A percentile compares a stretch with the other conserved stretches of the same genome.
Conservation (phyloP, 805 yeast species). For the Saccharomycopsis sp. region DNA sequence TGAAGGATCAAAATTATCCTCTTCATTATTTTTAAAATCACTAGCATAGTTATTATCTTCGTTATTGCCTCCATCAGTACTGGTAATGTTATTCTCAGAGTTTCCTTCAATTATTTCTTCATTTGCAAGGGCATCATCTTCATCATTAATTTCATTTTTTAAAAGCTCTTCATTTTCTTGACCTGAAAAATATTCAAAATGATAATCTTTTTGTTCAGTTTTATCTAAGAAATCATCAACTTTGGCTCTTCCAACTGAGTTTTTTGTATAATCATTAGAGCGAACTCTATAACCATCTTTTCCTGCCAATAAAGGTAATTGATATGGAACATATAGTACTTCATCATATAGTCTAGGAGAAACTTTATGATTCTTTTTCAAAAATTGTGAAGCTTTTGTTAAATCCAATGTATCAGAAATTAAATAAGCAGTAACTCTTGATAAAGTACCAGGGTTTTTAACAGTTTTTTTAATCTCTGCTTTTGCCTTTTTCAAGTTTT, state of each 20-base stretch:
- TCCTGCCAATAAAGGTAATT: constrained; percentile 81
- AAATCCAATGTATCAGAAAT: constrained; percentile 77
- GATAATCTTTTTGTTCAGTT: constrained; percentile 82
- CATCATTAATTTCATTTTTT: too few relatives aligned
- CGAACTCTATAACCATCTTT: constrained; percentile 65
- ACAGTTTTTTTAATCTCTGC: constrained; percentile 49
- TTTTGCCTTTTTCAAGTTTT: constrained; percentile 20
- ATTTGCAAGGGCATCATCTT: too few relatives aligned
- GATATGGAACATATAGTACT: constrained; percentile 83
- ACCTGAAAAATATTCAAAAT: constrained; percentile 84
- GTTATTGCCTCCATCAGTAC: constrained; percentile 11
- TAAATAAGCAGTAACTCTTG: constrained; percentile 87
- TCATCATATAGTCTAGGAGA: constrained; percentile 85
- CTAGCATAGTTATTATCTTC: constrained; percentile 26
- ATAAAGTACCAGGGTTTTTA: constrained; percentile 42
- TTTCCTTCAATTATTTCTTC: too few relatives aligned
- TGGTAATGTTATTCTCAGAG: neutral
- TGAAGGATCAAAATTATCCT: constrained; percentile 70
- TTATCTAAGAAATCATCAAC: constrained; percentile 72
- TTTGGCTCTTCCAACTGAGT: constrained; percentile 30
- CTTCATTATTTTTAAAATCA: constrained; percentile 23
- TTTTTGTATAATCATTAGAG: constrained; percentile 41
- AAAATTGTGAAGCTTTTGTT: constrained; percentile 48
- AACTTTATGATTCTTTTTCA: constrained; percentile 65
- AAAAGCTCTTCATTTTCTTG: constrained; percentile 30